phyloP scores from a whole-genome alignment of 176 grass and related monocot species.

The Oryza rufipogon region DNA sequence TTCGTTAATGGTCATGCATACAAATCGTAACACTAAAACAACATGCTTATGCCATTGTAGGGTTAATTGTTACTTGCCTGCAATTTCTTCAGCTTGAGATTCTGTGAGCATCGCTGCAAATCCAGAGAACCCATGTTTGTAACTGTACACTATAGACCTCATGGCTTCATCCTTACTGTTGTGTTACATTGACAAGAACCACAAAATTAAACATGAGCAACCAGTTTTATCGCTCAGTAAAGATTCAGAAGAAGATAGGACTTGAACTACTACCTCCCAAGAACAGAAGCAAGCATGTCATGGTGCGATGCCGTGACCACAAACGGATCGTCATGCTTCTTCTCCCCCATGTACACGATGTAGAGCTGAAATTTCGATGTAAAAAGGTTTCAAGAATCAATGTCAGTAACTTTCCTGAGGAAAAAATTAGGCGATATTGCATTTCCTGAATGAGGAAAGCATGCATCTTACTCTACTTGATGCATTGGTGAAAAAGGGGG shows the following conservation, averaged over 20 bases:
- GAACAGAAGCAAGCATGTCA: conserved; percentile 1
- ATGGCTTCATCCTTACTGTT: conserved; percentile 29
- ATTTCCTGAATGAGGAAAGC: neutral
- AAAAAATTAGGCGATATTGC: neutral
- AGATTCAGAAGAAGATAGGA: neutral
- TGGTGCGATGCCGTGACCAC: conserved; percentile 23
- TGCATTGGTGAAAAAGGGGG: neutral
- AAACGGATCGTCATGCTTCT: conserved; percentile 27
- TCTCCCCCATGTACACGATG: conserved; percentile 41
- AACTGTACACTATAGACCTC: conserved; percentile 24
- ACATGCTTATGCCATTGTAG: neutral
- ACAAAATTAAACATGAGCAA: neutral
- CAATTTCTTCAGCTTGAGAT: neutral
- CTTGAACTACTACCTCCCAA: conserved; percentile 35
- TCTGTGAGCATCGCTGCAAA: conserved; percentile 33
- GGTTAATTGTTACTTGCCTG: neutral
- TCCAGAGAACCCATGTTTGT: conserved; percentile 36
- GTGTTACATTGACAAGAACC: neutral
- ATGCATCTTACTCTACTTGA: conserved; percentile 30
- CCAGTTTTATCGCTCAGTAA: neutral
- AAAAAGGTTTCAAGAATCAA: neutral
- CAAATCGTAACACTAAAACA: too few species aligned
- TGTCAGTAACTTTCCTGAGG: neutral
- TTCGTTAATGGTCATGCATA: neutral
- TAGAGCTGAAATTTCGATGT: conserved; percentile 25